Conservation (phyloP, 192 early-diverging fungal species). For the Jimgerdemannia flammicorona region DNA sequence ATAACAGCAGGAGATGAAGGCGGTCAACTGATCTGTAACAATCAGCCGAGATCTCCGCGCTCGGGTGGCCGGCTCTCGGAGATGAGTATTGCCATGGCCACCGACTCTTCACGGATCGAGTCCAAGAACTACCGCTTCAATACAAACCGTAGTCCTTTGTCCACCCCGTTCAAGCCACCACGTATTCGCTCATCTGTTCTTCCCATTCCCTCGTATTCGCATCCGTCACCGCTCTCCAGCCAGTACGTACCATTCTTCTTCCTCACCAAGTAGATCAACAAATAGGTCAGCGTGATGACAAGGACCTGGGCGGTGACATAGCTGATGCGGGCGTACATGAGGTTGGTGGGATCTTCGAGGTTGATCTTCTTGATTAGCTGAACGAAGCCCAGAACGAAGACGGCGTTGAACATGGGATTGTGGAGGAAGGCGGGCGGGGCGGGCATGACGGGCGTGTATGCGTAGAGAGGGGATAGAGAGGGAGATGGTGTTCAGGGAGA, state of each 20-base stretch:
- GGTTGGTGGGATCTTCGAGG: slow-evolving; percentile 60
- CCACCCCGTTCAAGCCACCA: no score
- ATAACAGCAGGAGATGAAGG: slow-evolving; percentile 1
- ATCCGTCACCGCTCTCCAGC: not conserved
- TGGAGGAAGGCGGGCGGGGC: slow-evolving; percentile 22
- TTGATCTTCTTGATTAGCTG: slow-evolving; percentile 60
- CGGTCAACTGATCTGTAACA: slow-evolving; percentile 1
- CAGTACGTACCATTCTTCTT: slow-evolving; percentile 65
- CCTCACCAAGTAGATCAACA: slow-evolving; percentile 41
- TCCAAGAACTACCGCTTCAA: no score
- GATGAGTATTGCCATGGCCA: not conserved
- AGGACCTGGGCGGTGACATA: slow-evolving; percentile 58
- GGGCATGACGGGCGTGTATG: not conserved
- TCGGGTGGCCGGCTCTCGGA: not conserved
- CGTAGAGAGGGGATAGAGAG: not conserved
- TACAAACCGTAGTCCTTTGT: no score
- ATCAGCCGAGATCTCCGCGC: not conserved
- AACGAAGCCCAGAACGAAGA: slow-evolving; percentile 57
- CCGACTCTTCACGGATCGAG: no score
- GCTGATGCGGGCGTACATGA: slow-evolving; percentile 49
- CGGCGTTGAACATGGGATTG: slow-evolving; percentile 42
- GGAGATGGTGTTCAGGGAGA: not conserved
- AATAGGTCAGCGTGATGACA: slow-evolving; percentile 37
- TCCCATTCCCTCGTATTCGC: no score
- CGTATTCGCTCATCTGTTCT: no score